These are phyloP conservation scores for Melastoma malabathricum DNA, from an alignment of 345 rosid genomes.

Conservation along the genomic window DNA sequence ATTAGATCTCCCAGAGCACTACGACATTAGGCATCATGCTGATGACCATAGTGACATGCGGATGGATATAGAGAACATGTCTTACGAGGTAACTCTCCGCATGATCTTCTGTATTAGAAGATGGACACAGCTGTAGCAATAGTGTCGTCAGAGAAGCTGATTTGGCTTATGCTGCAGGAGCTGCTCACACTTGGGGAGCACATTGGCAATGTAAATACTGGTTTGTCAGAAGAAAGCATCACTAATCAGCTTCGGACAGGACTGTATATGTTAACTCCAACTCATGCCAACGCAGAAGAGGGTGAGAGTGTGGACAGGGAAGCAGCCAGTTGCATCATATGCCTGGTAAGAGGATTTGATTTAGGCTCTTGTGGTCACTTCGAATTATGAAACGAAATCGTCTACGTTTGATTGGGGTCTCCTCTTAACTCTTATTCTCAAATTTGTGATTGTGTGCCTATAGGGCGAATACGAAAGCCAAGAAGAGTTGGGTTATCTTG, in stretches of 20 bases:
- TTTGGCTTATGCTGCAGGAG: constrained; percentile 31
- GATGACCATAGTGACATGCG: constrained; percentile 92
- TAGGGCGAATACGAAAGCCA: constrained; percentile 52
- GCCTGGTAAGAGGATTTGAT: constrained; percentile 43
- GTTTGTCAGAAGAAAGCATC: constrained; percentile 56
- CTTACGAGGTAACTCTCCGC: constrained; percentile 51
- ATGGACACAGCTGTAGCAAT: not conserved
- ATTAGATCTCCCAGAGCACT: constrained; percentile 36
- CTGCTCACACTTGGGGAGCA: constrained; percentile 76
- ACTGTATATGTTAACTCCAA: constrained; percentile 18
- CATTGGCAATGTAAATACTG: constrained; percentile 70
- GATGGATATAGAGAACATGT: constrained; percentile 81
- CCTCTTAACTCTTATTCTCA: too few relatives aligned
- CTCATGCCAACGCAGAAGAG: constrained; percentile 47
- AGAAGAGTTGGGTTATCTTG: constrained; percentile 49
- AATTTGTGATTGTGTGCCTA: not conserved
- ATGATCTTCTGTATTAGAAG: not conserved
- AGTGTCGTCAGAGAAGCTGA: not conserved
- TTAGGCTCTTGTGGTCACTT: too few relatives aligned
- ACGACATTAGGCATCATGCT: constrained; percentile 29
- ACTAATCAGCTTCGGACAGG: constrained; percentile 31
- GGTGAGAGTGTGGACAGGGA: constrained; percentile 36
- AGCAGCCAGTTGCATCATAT: constrained; percentile 63
- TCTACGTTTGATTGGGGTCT: too few relatives aligned
- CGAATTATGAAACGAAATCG: too few relatives aligned